These are phyloP conservation scores for Suillus placidus DNA, from an alignment of 768 basidiomycete genomes.

Conservation along the genomic window DNA sequence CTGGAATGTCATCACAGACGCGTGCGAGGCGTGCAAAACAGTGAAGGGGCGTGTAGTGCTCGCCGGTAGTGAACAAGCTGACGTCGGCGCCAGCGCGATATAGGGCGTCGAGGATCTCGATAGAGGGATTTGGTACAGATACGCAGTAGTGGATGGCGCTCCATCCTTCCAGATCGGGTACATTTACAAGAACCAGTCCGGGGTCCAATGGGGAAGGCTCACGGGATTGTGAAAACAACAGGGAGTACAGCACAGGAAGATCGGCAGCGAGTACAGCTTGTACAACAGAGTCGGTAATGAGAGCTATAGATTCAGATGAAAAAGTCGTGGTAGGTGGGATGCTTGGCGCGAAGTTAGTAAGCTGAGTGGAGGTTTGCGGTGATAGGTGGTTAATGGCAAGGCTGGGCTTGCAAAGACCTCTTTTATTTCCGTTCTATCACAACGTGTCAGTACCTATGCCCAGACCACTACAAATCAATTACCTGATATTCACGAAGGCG, in stretches of 20 bases:
- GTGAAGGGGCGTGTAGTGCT: slow-evolving; percentile 70
- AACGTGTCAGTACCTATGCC: slow-evolving; percentile 10
- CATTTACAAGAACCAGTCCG: slow-evolving; percentile 62
- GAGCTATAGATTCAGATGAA: slow-evolving; percentile 42
- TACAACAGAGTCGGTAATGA: slow-evolving; percentile 54
- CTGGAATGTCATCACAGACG: slow-evolving; percentile 35
- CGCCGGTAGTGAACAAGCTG: slow-evolving; percentile 63
- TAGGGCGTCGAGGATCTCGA: slow-evolving; percentile 66
- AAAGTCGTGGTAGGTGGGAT: slow-evolving; percentile 36
- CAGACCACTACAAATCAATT: slow-evolving; percentile 20
- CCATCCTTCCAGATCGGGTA: slow-evolving; percentile 70
- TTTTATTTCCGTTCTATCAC: slow-evolving; percentile 35
- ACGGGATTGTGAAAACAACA: slow-evolving; percentile 53
- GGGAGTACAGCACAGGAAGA: slow-evolving; percentile 51
- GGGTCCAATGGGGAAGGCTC: slow-evolving; percentile 44
- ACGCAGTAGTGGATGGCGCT: slow-evolving; percentile 73
- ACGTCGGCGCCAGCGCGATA: slow-evolving; percentile 79
- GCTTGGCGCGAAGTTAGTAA: slow-evolving; percentile 28
- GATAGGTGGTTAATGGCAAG: slow-evolving; percentile 28
- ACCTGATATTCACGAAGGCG: slow-evolving; percentile 65
- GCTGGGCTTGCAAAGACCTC: slow-evolving; percentile 28
- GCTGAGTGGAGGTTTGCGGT: slow-evolving; percentile 24
- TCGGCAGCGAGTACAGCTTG: slow-evolving; percentile 54
- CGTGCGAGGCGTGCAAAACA: slow-evolving; percentile 53
- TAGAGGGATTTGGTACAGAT: slow-evolving; percentile 54